phyloP scores from a whole-genome alignment of 352 stramenopile species.

The Phytophthora kernoviae region DNA sequence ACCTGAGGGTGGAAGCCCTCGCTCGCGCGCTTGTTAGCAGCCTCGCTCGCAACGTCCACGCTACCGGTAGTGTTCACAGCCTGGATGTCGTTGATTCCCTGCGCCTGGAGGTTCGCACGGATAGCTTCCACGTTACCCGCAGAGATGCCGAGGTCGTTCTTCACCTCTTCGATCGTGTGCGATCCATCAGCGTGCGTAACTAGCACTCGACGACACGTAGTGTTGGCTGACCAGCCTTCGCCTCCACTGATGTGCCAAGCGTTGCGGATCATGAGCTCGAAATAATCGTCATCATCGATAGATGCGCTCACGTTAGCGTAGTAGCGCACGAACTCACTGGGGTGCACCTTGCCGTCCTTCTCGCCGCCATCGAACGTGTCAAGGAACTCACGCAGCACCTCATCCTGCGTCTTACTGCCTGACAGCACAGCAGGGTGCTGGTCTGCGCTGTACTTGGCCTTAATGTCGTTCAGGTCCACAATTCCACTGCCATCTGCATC shows the following conservation, averaged over 20 bases:
- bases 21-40: constrained; percentile 55
- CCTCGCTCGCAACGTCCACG: constrained; percentile 53
- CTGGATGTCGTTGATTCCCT: constrained; percentile 62
- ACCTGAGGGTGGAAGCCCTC: constrained; percentile 60
- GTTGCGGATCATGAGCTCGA: constrained; percentile 93
- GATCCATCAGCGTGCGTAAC: constrained; percentile 83
- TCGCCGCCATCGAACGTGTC: constrained; percentile 89
- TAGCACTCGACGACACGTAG: constrained; percentile 86
- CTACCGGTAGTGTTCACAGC: constrained; percentile 51
- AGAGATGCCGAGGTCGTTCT: constrained; percentile 82
- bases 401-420: constrained; percentile 68
- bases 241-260: constrained; percentile 87
- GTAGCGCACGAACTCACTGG: constrained; percentile 89
- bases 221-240: constrained; percentile 84
- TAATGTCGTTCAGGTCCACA: constrained; percentile 81
- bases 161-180: constrained; percentile 86
- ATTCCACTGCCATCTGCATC: constrained; percentile 76
- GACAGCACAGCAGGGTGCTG: constrained; percentile 87
- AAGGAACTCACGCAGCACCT: constrained; percentile 84
- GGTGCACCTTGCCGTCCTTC: constrained; percentile 87
- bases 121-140: constrained; percentile 77
- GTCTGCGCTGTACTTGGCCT: constrained; percentile 76
- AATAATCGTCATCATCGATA: constrained; percentile 93
- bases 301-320: constrained; percentile 90
- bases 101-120: constrained; percentile 72